Base-by-base conservation (phyloP, 192 early-diverging fungal species). In the Bifiguratus adelaidae region DNA sequence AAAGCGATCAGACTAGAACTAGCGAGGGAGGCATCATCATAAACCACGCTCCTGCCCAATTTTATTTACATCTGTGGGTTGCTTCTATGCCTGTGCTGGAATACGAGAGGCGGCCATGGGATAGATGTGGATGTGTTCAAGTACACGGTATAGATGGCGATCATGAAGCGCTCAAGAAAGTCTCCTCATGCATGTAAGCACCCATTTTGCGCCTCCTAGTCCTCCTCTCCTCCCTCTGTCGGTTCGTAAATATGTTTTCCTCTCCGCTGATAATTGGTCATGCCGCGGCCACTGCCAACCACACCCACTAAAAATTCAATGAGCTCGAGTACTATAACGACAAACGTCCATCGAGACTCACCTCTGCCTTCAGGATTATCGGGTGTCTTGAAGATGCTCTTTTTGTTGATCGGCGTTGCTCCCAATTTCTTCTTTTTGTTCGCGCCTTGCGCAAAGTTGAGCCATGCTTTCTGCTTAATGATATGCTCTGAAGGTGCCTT, bases 321-420 rank as follows among this genome's bases (percentile, higher is more conserved):
- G 26, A 44, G 25, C 34, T 19, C 18, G 7, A 19, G 30, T 25
- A 48, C 30, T 22, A n/a, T 43, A 48, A 13, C 33, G 20, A 33
- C 26, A 37, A 9, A 43, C 2, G 23, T 13, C 6, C 37, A 41
- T 22, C 23, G 15, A 18, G 26, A 8, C 21, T 51, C 60, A 74
- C 76, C 76, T 79, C 81, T 67, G 55, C 86, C 64, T 50, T 85
- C 58, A 3, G 82, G 82, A 60, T 84, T 84, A 46, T 85, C 85
- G 0, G 86, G 85, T 3, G 81, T 89, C n/a, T 77, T 67, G 64
- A 89, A 89, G 29, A 89, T 89, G 54, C 77, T 80, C 52, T 70
- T 72, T 43, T 83, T 81, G 29, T 85, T 73, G 27, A 81, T 55
- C 0, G 71, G 60, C 5, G 55, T 27, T 16, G 49, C 52, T 48